Percentiles rank a stretch among this genome's conserved stretches.
phyloP scores from a whole-genome alignment of 148 eudicot species.

The Amaranthus cruentus region DNA sequence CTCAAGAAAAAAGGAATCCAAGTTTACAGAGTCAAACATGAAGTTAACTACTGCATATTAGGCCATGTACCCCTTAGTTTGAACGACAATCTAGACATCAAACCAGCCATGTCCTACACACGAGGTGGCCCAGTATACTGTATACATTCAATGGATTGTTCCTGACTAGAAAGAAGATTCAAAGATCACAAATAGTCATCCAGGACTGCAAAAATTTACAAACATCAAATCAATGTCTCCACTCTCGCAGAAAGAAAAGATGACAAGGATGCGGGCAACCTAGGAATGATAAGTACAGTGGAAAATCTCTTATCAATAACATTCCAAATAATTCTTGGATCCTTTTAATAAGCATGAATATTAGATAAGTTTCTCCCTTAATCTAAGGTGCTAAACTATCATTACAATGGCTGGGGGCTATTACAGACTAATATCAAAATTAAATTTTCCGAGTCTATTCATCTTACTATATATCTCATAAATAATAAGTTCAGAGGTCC shows the following conservation, averaged over 20 bases:
- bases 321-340: not conserved
- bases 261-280: not conserved
- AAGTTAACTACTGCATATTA: not conserved
- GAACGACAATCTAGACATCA: not conserved
- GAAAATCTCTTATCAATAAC: not conserved
- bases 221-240: not conserved
- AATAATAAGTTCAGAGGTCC: not conserved
- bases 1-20: not conserved
- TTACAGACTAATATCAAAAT: not conserved
- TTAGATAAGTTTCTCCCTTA: not conserved
- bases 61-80: not conserved
- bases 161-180: not conserved
- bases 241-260: not conserved
- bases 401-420: not conserved
- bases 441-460: not conserved
- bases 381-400: not conserved
- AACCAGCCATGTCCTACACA: no score
- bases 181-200: not conserved
- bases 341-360: not conserved
- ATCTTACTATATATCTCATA: not conserved
- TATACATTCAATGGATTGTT: not conserved
- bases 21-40: not conserved
- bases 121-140: not conserved
- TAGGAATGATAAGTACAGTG: not conserved
- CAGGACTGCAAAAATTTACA: slow-evolving; percentile 2